Base-by-base conservation (phyloP, 352 stramenopile genomes). In the Phytopythium chamaehyphon region DNA sequence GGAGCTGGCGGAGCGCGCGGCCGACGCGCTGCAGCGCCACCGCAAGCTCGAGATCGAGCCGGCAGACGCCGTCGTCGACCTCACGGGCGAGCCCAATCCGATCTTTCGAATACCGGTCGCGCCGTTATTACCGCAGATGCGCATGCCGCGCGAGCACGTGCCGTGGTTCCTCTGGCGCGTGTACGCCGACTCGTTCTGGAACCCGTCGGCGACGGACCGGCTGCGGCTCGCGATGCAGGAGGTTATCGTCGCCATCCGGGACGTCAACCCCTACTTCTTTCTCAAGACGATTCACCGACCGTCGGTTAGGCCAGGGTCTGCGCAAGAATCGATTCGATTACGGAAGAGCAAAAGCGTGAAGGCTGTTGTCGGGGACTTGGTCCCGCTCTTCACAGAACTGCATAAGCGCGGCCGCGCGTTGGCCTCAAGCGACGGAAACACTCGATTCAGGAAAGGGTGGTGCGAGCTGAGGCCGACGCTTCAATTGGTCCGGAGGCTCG, bases 211-310 rank as follows among this genome's bases (percentile, higher is more conserved):
- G 16, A 57, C 48, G 5, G 55, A 63, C 22, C 44, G 47, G 11
- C 19, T 79, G 18, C 63, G 56, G n/a, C 46, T 6, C 11, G 47
- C 44, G 4, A 66, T 78, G 55, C 68, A 76, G 39, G 16, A 61
- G 2, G 45, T 76, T 26, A 60, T 76, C 55, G 61, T 55, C 24
- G 49, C 52, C 5, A 40, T 75, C 50, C 53, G 49, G 8, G 57
- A 66, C 11, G 36, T 33, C 1, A 76, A 82, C 40, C 59, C 71
- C 31, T 79, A 60, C 31, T 76, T 69, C 50, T 70, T 68, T 37
- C 24, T 82, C 18, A 69, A 76, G 56, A 54, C 73, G 10, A n/a
- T 78, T 22, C 78, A 78, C 37, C 68, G 62, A 12, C 62, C 66
- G n/a, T n/a, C n/a, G n/a, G n/a, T n/a, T n/a, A n/a, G n/a, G n/a